A percentile compares a stretch with the other conserved stretches of the same genome.
These are phyloP conservation scores for Ajuga reptans DNA, from an alignment of 305 asterid genomes.

Conservation along the genomic window DNA sequence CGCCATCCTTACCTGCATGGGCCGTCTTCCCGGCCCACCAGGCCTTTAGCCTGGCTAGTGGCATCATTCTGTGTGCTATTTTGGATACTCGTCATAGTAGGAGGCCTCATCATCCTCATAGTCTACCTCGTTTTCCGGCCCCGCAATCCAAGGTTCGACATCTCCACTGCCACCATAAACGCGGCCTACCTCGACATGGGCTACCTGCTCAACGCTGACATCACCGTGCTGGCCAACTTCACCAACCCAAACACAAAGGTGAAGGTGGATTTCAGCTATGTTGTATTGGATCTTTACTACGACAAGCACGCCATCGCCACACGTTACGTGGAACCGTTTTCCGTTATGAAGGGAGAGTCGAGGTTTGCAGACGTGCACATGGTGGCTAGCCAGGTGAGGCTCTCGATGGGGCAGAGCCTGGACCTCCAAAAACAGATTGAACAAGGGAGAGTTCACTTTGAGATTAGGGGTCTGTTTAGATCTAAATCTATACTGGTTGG, in stretches of 20 bases:
- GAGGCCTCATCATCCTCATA: conserved; percentile 57
- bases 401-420: conserved; percentile 36
- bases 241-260: conserved; percentile 81
- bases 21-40: conserved; percentile 32
- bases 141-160: conserved; percentile 65
- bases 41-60: conserved; percentile 64
- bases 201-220: conserved; percentile 64
- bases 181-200: conserved; percentile 97
- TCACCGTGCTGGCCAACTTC: conserved; percentile 74
- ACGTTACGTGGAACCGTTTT: conserved; percentile 50
- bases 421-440: conserved; percentile 51
- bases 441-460: conserved; percentile 51
- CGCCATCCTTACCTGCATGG: conserved; percentile 22
- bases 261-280: conserved; percentile 59
- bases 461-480: conserved; percentile 55
- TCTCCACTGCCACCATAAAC: conserved; percentile 55
- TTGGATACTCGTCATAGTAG: conserved; percentile 71
- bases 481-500: conserved; percentile 65
- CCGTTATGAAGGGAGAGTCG: conserved; percentile 43
- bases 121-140: conserved; percentile 74
- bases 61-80: conserved; percentile 69
- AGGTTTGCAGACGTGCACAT: conserved; percentile 55
- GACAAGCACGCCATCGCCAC: conserved; percentile 46
- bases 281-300: conserved; percentile 55
- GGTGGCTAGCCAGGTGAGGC: conserved; percentile 66